phyloP scores from a whole-genome alignment of 176 grass and related monocot species.

The Avena sativa region DNA sequence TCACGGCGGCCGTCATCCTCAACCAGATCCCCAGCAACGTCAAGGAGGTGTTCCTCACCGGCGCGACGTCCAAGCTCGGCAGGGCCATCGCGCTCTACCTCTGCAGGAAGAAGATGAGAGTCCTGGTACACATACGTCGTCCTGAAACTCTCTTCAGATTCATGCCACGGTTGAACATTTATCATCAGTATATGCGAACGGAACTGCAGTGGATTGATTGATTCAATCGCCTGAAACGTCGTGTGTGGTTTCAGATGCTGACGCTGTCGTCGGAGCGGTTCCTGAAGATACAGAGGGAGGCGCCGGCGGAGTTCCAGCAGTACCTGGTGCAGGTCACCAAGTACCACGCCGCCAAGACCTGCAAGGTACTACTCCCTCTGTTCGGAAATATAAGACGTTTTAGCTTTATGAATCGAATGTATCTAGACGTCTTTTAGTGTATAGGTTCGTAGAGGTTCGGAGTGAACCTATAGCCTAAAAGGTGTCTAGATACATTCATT shows the following conservation, averaged over 20 bases:
- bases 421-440: no score
- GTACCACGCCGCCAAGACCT: slow-evolving; percentile 78
- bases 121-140: slow-evolving; percentile 52
- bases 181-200: neutral
- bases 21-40: slow-evolving; percentile 73
- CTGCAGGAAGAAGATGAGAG: slow-evolving; percentile 76
- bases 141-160: no score
- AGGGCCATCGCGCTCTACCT: slow-evolving; percentile 88
- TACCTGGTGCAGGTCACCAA: slow-evolving; percentile 90
- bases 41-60: slow-evolving; percentile 83
- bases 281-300: slow-evolving; percentile 76
- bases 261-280: slow-evolving; percentile 81
- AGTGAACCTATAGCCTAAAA: no score
- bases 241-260: slow-evolving; percentile 63
- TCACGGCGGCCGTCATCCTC: slow-evolving; percentile 92
- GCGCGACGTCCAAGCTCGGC: slow-evolving; percentile 94
- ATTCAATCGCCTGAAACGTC: neutral
- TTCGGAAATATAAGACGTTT: no score
- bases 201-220: neutral
- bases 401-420: no score
- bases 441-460: no score
- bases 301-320: slow-evolving; percentile 71
- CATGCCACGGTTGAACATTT: neutral
- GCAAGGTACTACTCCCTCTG: no score
- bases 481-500: no score